Percentiles rank a stretch among this genome's conserved stretches.
Conservation (phyloP, 2,329 filamentous ascomycete genomes). For the Pseudopyrenochaeta lycopersici region DNA sequence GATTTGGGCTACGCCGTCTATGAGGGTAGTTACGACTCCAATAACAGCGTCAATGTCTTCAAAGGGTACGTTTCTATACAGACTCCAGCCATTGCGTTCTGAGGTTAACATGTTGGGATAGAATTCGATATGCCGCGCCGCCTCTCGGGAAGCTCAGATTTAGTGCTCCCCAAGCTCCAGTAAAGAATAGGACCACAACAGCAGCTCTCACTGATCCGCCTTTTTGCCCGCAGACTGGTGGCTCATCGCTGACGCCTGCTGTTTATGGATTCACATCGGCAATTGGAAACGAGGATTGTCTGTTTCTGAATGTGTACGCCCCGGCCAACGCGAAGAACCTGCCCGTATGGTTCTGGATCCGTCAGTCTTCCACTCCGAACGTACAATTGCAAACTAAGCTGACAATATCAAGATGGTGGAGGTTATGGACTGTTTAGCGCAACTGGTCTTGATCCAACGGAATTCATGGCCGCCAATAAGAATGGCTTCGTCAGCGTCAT, state of each 20-base stretch:
- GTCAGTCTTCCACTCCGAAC: constrained; percentile 29
- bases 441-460: constrained; percentile 39
- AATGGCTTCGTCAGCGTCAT: constrained; percentile 64
- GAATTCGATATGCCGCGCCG: constrained; percentile 61
- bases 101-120: constrained; percentile 36
- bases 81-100: background rate
- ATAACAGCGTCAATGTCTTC: constrained; percentile 40
- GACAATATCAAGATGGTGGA: constrained; percentile 49
- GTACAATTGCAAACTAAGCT: constrained; percentile 43
- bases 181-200: constrained; percentile 50
- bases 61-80: constrained; percentile 34
- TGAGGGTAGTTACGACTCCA: constrained; percentile 33
- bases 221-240: constrained; percentile 44
- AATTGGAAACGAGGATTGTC: constrained; percentile 51
- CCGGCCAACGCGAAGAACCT: constrained; percentile 56
- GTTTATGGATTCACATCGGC: constrained; percentile 42
- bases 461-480: constrained; percentile 53
- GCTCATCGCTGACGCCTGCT: constrained; percentile 33
- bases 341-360: constrained; percentile 65
- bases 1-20: constrained; percentile 46
- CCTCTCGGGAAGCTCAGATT: constrained; percentile 62
- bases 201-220: constrained; percentile 56
- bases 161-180: constrained; percentile 59
- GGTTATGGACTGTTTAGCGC: constrained; percentile 48
- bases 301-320: constrained; percentile 52